These are phyloP conservation scores for Cucumis cinereus DNA, from an alignment of 306 rosid species.

Conservation along the genomic window DNA sequence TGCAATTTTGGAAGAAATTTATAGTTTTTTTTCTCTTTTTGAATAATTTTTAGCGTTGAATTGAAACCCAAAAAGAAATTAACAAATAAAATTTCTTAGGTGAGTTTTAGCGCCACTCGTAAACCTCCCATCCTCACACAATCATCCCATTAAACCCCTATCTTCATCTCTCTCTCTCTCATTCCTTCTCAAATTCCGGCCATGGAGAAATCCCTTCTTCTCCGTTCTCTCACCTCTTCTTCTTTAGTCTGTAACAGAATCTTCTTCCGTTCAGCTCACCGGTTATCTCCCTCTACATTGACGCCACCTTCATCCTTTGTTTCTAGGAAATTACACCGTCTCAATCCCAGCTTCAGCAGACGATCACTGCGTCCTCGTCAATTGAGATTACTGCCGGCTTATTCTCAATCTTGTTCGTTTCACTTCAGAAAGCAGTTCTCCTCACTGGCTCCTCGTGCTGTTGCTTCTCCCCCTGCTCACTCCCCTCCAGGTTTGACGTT, in stretches of 20 bases:
- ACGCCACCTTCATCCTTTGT: slow-evolving; percentile 10
- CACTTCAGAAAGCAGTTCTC: slow-evolving; percentile 35
- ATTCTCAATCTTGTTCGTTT: slow-evolving; percentile 12
- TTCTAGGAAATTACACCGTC: slow-evolving; percentile 7
- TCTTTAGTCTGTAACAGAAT: slow-evolving; percentile 31
- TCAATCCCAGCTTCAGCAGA: slow-evolving; percentile 3
- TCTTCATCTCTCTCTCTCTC: neutral
- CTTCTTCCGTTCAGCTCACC: slow-evolving; percentile 34
- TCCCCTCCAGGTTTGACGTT: slow-evolving; percentile 56
- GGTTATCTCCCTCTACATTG: neutral
- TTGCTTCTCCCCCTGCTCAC: slow-evolving; percentile 35
- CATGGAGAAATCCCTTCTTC: slow-evolving; percentile 70
- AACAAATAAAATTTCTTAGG: neutral
- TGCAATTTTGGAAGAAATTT: neutral
- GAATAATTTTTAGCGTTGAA: neutral
- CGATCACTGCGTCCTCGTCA: slow-evolving; percentile 35
- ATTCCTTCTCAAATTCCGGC: neutral
- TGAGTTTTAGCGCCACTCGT: slow-evolving; percentile 3
- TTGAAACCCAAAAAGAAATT: neutral
- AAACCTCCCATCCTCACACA: neutral
- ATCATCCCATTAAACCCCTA: neutral
- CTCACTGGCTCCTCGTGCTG: slow-evolving; percentile 45
- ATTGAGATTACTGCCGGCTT: slow-evolving; percentile 17
- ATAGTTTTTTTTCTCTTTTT: no score
- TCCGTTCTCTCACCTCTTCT: slow-evolving; percentile 52